Evolutionary conservation across 225 moss, liverwort and hornwort genomes (phyloP), one percentile per base, ranked within the genome.

Genomic region (Takakia lepidozioides): DNA sequence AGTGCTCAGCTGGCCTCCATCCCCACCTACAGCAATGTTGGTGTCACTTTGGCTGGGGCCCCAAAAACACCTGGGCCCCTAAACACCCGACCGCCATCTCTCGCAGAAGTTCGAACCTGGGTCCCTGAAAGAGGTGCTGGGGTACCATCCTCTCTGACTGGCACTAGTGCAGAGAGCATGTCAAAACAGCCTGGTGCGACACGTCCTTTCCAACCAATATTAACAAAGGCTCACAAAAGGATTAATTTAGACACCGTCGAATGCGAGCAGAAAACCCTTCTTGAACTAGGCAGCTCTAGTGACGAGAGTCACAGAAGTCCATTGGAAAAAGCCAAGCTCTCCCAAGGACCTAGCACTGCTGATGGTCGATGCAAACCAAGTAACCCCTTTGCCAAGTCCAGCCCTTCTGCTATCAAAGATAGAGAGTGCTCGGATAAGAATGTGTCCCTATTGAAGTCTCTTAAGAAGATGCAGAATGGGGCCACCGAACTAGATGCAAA

Each of bases 381-480:
- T 57, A 90, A 90, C 52, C 89, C 89, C 8, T 90, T 90, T 6
- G 89, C 83, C 16, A 88, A 71, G 32, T 59, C 72, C 20, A 45
- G 19, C 3, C 61, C 67, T 8, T 23, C 3, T n/a, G 73, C 32
- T 11, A 32, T 32, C 8, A 32, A 70, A 10, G 63, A 57, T 2
- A 21, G n/a, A 0, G 50, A 47, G 0, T 1, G 58, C 14, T 53
- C 46, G 20, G 73, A 72, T 8, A 63, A 59, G 41, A 75, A 66
- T 7, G 78, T 75, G 19, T 88, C 92, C 22, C 62, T 88, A 1
- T 47, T 93, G 43, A 70, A 63, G 38, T 83, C 88, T 10, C 57
- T 93, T 0, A 78, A 76, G 43, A 85, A 85, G 53, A 66, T 92
- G 73, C 82, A 88, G 52, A 57, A 66, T 3, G 20, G 49, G 35